Percentiles rank a stretch among this genome's conserved stretches.
phyloP scores from a whole-genome alignment of 129 eudicot species.

The Gnaphalium uliginosum region DNA sequence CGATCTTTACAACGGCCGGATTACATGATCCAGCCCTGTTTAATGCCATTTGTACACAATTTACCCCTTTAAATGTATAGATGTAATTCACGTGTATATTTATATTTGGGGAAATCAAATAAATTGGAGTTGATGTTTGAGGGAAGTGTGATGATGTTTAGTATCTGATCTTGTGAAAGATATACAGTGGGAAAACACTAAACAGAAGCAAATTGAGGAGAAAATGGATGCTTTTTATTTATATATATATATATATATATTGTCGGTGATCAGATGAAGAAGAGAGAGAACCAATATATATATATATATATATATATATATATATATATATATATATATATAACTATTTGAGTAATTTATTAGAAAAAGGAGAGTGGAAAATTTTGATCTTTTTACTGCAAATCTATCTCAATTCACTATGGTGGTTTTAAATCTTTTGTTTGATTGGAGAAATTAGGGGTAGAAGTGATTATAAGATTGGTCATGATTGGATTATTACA shows the following conservation, averaged over 20 bases:
- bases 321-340: too few species aligned
- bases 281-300: too few species aligned
- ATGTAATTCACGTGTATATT: not conserved
- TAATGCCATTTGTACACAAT: conserved; percentile 46
- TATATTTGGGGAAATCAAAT: not conserved
- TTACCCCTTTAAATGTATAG: not conserved
- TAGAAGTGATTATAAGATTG: too few species aligned
- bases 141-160: not conserved
- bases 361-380: not conserved
- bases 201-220: not conserved
- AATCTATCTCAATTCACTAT: too few species aligned
- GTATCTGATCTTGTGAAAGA: not conserved
- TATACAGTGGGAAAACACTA: not conserved
- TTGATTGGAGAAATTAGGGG: too few species aligned
- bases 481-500: too few species aligned
- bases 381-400: not conserved
- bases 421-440: too few species aligned
- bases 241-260: too few species aligned
- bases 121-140: not conserved
- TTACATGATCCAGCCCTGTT: conserved; percentile 46
- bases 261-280: too few species aligned
- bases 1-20: conserved; percentile 57
- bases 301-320: too few species aligned
- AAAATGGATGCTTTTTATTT: too few species aligned
- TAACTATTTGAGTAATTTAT: too few species aligned